Evolutionary conservation across 73 alveolate species (phyloP), one percentile per base, ranked within the genome.

Genomic region (Symbiodinium pilosum): DNA sequence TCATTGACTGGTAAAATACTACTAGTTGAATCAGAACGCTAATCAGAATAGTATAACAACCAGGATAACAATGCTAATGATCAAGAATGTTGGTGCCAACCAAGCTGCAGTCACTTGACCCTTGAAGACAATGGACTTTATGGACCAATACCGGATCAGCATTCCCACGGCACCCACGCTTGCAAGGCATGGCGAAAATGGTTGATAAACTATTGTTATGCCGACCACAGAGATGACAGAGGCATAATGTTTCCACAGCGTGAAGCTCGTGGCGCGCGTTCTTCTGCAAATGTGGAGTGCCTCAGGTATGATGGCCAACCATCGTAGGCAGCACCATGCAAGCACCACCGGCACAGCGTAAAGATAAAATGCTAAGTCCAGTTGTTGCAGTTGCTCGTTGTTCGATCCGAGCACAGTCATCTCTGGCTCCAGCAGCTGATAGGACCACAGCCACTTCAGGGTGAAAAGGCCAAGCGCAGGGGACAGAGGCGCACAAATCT

Each of bases 241-340:
- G 28, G 95, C 95, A 36, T 88, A 64, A 32, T 88, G 95, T 39
- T 77, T 88, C 95, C 87, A 88, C 4, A 88, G 86, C 32, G 56
- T 18, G 4, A 87, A 87, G 44, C 94, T 77, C 24, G 68, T 77
- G 59, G 85, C 71, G 30, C 18, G 40, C 42, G 41, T 26, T 9
- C 91, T 36, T n/a, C 39, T 87, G 68, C 93, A 84, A 20, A 54
- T 44, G 11, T 52, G 93, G 7, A 86, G 7, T 18, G 83, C 83
- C 24, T 47, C 81, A 20, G 81, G 81, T 64, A 64, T 64, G 30
- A 64, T 64, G 4, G 18, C 81, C 41, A 64, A 38, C 81, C 85
- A 73, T 73, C 85, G 43, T 43, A n/a, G 44, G 14, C 28, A 32
- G 43, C 41, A 73, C 43, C 86, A 64, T 41, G 47, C 43, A 14